A percentile compares a stretch with the other conserved stretches of the same genome.
phyloP scores from a whole-genome alignment of 1,139 yeast species.

The Debaryomycetaceae sp. region DNA sequence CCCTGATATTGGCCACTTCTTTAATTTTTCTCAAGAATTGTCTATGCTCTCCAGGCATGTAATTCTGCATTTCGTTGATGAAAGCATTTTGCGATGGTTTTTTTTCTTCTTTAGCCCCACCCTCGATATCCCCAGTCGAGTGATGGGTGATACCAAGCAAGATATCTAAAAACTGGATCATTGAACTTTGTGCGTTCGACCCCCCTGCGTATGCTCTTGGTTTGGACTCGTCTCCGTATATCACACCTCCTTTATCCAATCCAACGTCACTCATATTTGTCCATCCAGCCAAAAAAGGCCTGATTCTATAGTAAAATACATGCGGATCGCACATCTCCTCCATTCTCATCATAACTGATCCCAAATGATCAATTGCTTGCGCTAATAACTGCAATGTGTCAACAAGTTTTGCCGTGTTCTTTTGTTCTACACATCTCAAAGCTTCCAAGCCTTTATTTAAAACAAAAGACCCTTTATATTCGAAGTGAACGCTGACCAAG shows the following conservation, averaged over 20 bases:
- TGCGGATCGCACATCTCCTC: conserved; percentile 96
- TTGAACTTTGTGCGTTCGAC: conserved; percentile 88
- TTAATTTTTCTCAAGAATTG: conserved; percentile 63
- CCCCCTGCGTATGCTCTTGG: conserved; percentile 80
- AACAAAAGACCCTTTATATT: conserved; percentile 75
- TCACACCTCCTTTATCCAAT: conserved; percentile 67
- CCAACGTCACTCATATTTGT: conserved; percentile 88
- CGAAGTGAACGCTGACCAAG: conserved; percentile 82
- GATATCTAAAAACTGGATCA: conserved; percentile 82
- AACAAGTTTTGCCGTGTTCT: conserved; percentile 37
- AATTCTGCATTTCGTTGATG: conserved; percentile 77
- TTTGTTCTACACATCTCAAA: conserved; percentile 23
- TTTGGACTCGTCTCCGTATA: conserved; percentile 62
- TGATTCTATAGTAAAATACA: conserved; percentile 75
- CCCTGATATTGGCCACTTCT: conserved; percentile 55
- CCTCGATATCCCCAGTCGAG: conserved; percentile 64
- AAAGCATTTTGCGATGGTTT: conserved; percentile 45
- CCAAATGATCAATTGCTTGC: conserved; percentile 69
- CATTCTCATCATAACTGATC: conserved; percentile 76
- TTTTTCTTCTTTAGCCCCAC: conserved; percentile 16
- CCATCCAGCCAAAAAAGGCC: conserved; percentile 96
- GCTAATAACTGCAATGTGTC: conserved; percentile 61
- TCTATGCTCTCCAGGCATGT: conserved; percentile 87
- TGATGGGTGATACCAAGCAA: conserved; percentile 72
- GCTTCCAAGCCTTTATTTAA: conserved; percentile 51